Evolutionary conservation across 371 early-diverging fungal species (phyloP).

Genomic region (Blastocladiella emersonii): DNA sequence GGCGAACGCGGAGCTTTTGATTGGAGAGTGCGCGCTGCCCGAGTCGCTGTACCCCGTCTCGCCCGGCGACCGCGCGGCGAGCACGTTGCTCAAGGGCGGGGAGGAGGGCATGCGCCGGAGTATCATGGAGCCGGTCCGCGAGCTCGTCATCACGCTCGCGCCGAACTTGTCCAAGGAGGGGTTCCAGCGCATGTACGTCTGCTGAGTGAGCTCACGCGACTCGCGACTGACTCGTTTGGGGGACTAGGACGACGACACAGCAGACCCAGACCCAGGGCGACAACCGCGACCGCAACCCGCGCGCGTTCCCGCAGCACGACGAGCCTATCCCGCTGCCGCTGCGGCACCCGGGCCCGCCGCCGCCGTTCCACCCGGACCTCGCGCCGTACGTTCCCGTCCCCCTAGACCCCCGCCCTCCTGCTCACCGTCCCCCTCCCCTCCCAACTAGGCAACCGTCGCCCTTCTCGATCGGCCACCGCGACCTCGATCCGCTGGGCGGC

Average conservation of each 20-base stretch:
- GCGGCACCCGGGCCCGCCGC: conserved; percentile 30
- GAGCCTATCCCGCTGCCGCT: conserved; percentile 34
- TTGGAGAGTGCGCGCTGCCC: no score
- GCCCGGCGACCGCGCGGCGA: neutral
- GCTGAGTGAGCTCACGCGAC: neutral
- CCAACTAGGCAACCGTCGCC: neutral
- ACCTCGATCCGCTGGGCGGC: conserved; percentile 44
- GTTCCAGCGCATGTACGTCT: no score
- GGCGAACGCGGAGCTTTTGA: neutral
- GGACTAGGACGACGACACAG: conserved; percentile 18
- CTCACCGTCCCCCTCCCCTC: neutral
- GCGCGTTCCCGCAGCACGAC: no score
- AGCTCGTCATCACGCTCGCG: conserved; percentile 3
- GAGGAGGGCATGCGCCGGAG: neutral
- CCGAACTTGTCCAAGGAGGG: conserved; percentile 1
- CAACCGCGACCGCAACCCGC: no score
- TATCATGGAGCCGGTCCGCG: neutral
- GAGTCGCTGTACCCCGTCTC: neutral
- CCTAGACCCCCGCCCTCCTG: conserved; percentile 15
- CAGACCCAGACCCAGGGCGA: conserved; percentile 5
- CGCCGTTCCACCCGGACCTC: conserved; percentile 44
- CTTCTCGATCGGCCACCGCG: conserved; percentile 36
- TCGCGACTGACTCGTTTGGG: no score
- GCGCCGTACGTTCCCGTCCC: conserved; percentile 30
- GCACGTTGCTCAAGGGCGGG: neutral